These are phyloP conservation scores for Ascoidea asiatica DNA, from an alignment of 805 yeast genomes.

Conservation along the genomic window DNA sequence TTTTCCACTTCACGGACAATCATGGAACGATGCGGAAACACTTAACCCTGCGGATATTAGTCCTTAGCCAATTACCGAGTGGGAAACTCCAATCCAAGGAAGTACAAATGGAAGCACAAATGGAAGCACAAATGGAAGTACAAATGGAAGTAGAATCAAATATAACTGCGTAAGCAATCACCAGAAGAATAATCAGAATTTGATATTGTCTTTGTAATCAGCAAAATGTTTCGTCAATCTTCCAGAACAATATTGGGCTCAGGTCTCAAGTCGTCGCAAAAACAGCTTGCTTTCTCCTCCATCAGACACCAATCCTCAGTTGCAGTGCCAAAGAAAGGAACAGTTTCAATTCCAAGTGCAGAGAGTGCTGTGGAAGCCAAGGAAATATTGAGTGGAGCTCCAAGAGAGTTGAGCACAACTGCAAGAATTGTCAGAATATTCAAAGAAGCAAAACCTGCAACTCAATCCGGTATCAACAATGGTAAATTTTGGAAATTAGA, in stretches of 20 bases:
- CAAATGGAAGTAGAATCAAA: too few species aligned
- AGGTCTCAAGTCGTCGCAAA: background rate
- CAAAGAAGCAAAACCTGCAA: constrained; percentile 67
- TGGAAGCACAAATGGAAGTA: too few species aligned
- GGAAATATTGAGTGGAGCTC: constrained; percentile 69
- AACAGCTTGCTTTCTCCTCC: background rate
- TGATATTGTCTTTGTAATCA: too few species aligned
- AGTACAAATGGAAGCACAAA: too few species aligned
- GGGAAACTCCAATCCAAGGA: too few species aligned
- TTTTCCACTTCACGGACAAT: too few species aligned
- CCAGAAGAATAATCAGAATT: too few species aligned
- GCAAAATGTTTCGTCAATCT: constrained; percentile 2
- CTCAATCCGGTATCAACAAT: constrained; percentile 46
- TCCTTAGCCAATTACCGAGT: too few species aligned
- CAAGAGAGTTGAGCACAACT: constrained; percentile 39
- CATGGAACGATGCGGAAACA: too few species aligned
- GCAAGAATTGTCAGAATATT: constrained; percentile 64
- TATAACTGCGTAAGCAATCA: too few species aligned
- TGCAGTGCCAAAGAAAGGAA: constrained; percentile 1
- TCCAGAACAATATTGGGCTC: constrained; percentile 1
- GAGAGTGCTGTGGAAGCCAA: constrained; percentile 24
- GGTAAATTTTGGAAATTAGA: constrained; percentile 58
- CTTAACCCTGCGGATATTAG: too few species aligned
- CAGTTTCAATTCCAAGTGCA: constrained; percentile 6
- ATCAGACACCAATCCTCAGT: background rate